Evolutionary conservation across 169 alveolate genomes (phyloP).

Genomic region (Eimeria sp.): DNA sequence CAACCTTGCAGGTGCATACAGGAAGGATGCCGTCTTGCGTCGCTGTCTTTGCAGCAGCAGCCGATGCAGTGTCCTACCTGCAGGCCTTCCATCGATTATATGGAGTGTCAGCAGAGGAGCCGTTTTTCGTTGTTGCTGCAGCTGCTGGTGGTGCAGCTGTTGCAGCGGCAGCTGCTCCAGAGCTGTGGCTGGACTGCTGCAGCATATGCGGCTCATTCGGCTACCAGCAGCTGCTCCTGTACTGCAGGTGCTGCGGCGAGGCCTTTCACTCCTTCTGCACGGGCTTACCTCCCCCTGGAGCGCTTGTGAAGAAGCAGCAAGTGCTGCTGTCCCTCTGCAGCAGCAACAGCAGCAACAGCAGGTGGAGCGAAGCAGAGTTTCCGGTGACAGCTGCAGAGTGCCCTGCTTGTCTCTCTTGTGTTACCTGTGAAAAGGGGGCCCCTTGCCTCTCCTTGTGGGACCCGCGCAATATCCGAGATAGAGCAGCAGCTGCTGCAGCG

Average conservation of each 20-base stretch:
- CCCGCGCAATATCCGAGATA: slow-evolving; percentile 20
- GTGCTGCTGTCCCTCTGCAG: slow-evolving; percentile 40
- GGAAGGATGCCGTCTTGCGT: slow-evolving; percentile 22
- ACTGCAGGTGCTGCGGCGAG: slow-evolving; percentile 78
- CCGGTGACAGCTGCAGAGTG: slow-evolving; percentile 5
- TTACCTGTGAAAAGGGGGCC: neutral
- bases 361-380: neutral
- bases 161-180: slow-evolving; percentile 50
- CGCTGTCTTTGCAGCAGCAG: slow-evolving; percentile 43
- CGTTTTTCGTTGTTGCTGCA: neutral
- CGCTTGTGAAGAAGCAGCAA: slow-evolving; percentile 4
- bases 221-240: slow-evolving; percentile 16
- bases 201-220: slow-evolving; percentile 74
- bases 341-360: slow-evolving; percentile 68
- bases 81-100: slow-evolving; percentile 33
- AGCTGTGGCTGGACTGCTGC: slow-evolving; percentile 73
- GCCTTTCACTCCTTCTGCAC: slow-evolving; percentile 55
- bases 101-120: neutral
- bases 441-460: slow-evolving; percentile 59
- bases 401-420: slow-evolving; percentile 35
- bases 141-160: slow-evolving; percentile 39
- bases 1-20: slow-evolving; percentile 23
- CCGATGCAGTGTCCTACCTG: neutral
- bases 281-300: slow-evolving; percentile 38
- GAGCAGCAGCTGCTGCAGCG: slow-evolving; percentile 65